Evolutionary conservation across 148 eudicot species (phyloP).

Genomic region (Chenopodium quinoa): DNA sequence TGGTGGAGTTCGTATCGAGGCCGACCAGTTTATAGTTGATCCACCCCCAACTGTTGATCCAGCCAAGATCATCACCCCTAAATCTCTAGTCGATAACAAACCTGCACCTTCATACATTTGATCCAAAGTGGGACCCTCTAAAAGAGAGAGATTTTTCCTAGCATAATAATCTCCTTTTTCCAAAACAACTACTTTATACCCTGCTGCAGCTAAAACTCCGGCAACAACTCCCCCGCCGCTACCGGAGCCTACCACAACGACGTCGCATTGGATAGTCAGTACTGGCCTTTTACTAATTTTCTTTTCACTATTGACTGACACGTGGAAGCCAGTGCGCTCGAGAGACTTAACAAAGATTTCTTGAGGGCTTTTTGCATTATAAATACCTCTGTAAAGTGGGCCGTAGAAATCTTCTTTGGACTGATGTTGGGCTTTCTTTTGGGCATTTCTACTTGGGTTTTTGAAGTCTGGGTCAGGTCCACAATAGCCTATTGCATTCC

Average conservation of each 20-base stretch:
- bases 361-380: slow-evolving; percentile 28
- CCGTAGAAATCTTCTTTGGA: slow-evolving; percentile 35
- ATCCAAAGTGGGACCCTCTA: slow-evolving; percentile 58
- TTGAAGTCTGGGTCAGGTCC: slow-evolving; percentile 64
- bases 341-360: slow-evolving; percentile 23
- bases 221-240: slow-evolving; percentile 76
- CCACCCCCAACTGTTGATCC: slow-evolving; percentile 88
- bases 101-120: slow-evolving; percentile 73
- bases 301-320: slow-evolving; percentile 26
- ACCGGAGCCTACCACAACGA: slow-evolving; percentile 70
- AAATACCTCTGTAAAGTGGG: slow-evolving; percentile 53
- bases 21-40: slow-evolving; percentile 71
- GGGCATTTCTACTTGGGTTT: background rate
- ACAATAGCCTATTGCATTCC: slow-evolving; percentile 69
- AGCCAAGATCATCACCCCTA: slow-evolving; percentile 48
- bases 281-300: background rate
- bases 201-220: slow-evolving; percentile 65
- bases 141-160: slow-evolving; percentile 52
- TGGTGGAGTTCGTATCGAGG: slow-evolving; percentile 58
- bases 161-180: slow-evolving; percentile 67
- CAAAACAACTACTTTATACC: slow-evolving; percentile 68
- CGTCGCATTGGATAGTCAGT: slow-evolving; percentile 57
- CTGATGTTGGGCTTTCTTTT: slow-evolving; percentile 9
- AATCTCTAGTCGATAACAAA: slow-evolving; percentile 39
- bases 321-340: slow-evolving; percentile 37